Percentiles rank a stretch among this genome's conserved stretches.
Evolutionary conservation across 2,329 filamentous ascomycete genomes (phyloP).

Genomic region (Metarhizium album): DNA sequence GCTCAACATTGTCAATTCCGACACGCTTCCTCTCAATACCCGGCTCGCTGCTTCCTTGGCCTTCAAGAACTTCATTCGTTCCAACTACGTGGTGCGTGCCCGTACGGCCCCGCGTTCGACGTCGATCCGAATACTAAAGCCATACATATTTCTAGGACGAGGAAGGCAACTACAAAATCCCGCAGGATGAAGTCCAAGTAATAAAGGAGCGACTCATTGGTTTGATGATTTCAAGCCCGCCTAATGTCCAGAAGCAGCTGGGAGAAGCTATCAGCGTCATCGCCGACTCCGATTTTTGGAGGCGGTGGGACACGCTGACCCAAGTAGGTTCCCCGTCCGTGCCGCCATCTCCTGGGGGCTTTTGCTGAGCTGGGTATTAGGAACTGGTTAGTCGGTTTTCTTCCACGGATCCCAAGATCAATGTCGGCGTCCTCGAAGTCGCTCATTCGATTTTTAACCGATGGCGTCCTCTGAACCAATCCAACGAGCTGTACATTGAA

Average conservation of each 20-base stretch:
- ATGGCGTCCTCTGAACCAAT: conserved; percentile 90
- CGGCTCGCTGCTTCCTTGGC: conserved; percentile 80
- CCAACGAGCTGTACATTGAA: conserved; percentile 85
- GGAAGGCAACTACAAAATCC: conserved; percentile 85
- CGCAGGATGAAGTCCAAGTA: conserved; percentile 67
- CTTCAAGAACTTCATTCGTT: conserved; percentile 97
- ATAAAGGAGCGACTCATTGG: conserved; percentile 95
- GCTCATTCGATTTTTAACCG: conserved; percentile 96
- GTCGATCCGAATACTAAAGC: conserved; percentile 10
- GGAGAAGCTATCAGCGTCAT: conserved; percentile 96
- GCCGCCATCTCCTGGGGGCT: neutral
- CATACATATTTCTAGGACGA: conserved; percentile 51
- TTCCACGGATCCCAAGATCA: conserved; percentile 68
- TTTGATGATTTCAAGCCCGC: conserved; percentile 86
- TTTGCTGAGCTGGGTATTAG: conserved; percentile 22
- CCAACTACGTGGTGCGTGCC: conserved; percentile 69
- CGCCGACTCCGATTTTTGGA: conserved; percentile 95
- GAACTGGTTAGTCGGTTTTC: conserved; percentile 86
- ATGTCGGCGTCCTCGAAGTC: conserved; percentile 90
- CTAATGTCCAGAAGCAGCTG: conserved; percentile 82
- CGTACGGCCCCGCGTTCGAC: conserved; percentile 1
- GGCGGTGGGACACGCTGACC: conserved; percentile 91
- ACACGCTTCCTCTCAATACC: conserved; percentile 61
- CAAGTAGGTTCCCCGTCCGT: conserved; percentile 38
- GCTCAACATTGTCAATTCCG: conserved; percentile 79